These are phyloP conservation scores for Coix lacrymajobi DNA, from an alignment of 176 grass and related monocot genomes.

Conservation along the genomic window DNA sequence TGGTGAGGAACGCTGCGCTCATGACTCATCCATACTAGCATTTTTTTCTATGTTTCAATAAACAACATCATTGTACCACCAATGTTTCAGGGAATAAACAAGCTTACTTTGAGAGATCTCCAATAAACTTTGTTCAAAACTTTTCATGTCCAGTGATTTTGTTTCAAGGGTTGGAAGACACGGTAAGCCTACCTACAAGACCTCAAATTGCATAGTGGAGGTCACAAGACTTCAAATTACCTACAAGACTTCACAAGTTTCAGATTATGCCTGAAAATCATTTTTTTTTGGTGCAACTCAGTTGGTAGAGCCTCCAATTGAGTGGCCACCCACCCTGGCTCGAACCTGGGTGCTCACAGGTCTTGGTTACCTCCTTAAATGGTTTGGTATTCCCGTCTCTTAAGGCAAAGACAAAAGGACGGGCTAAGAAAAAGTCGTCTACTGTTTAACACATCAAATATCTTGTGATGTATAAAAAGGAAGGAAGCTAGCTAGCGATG, in stretches of 20 bases:
- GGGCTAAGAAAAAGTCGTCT: too few relatives aligned
- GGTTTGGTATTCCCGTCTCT: not conserved
- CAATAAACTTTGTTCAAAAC: conserved; percentile 65
- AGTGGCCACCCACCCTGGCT: not conserved
- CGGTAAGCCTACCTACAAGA: conserved; percentile 36
- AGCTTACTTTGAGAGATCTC: conserved; percentile 51
- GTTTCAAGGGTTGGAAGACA: conserved; percentile 72
- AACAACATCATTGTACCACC: not conserved
- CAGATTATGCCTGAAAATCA: not conserved
- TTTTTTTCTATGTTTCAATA: not conserved
- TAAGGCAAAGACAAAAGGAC: not conserved
- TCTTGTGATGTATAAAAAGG: too few relatives aligned
- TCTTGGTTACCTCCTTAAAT: not conserved
- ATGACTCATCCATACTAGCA: not conserved
- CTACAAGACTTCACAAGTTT: not conserved
- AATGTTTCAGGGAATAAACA: conserved; percentile 48
- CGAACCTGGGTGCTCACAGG: not conserved
- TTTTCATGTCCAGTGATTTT: conserved; percentile 66
- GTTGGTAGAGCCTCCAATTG: not conserved
- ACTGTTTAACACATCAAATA: too few relatives aligned
- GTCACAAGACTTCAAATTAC: not conserved
- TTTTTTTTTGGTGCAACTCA: too few relatives aligned
- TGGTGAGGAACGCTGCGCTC: conserved; percentile 36
- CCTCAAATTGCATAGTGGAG: not conserved
- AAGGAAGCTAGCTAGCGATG: not conserved